These are phyloP conservation scores for Cryptococcus floricola DNA, from an alignment of 1,284 basidiomycete species.

Conservation along the genomic window DNA sequence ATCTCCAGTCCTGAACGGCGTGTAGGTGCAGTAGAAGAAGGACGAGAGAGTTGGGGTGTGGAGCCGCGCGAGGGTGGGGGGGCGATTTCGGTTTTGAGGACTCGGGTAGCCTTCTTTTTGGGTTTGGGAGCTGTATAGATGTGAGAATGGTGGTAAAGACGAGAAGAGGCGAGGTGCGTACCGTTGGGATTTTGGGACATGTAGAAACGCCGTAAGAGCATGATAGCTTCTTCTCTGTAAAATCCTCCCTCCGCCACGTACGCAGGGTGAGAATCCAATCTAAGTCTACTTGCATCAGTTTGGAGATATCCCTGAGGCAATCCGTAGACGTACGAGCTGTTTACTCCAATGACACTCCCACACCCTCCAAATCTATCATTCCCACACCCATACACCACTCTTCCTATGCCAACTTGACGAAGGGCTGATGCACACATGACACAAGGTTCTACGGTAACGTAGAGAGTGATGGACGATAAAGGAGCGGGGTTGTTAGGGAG, in stretches of 20 bases:
- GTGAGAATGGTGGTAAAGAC: not conserved
- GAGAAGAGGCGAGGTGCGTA: constrained; percentile 45
- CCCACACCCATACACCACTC: constrained; percentile 88
- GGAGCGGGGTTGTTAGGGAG: constrained; percentile 62
- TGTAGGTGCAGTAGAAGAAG: constrained; percentile 14
- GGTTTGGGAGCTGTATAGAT: constrained; percentile 45
- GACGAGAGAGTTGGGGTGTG: constrained; percentile 20
- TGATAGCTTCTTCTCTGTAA: constrained; percentile 86
- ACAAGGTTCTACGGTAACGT: constrained; percentile 98
- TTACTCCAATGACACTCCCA: constrained; percentile 87
- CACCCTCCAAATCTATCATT: constrained; percentile 98
- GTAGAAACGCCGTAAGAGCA: constrained; percentile 91
- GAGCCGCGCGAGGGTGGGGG: constrained; percentile 29
- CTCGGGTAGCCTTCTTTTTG: constrained; percentile 47
- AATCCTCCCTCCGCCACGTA: constrained; percentile 80
- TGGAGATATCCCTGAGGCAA: not conserved
- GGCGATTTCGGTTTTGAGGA: constrained; percentile 50
- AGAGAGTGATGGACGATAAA: constrained; percentile 76
- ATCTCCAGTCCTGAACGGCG: constrained; percentile 4
- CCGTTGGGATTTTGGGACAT: constrained; percentile 92
- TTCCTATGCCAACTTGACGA: constrained; percentile 84
- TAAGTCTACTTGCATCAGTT: constrained; percentile 8
- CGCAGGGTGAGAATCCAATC: constrained; percentile 66
- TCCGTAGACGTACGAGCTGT: constrained; percentile 59
- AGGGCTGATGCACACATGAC: constrained; percentile 98